Evolutionary conservation across 331 rosid species (phyloP), one percentile per base, ranked within the genome.

Genomic region (Acacia concinna): DNA sequence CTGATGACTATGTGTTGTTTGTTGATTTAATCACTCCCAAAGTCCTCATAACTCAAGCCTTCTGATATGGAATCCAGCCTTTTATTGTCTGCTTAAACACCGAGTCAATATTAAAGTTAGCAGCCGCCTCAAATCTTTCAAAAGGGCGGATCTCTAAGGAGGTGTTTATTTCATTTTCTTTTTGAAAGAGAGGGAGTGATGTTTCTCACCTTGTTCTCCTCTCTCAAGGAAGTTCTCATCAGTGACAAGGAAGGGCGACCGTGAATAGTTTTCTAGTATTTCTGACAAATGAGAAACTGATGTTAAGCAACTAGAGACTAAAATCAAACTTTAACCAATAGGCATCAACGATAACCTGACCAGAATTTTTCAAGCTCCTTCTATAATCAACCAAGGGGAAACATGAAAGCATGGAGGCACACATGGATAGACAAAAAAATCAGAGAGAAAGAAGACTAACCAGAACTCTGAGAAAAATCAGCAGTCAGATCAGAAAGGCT

Each of bases 401-500:
- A 27, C 74, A 70, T 15, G 35, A 7, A 63, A 8, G 76, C 77
- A 57, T 23, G 73, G 38, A 82, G 4, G 15, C 75, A 51, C 41
- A 78, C 32, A 60, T 21, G 63, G 38, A 63, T 77, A 62, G 68
- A 31, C 68, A 66, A 56, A 52, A 63, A 35, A 15, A 10, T 56
- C 63, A 54, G 27, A 40, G 38, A 80, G 83, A 64, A 65, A 82
- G 51, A 59, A 84, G 52, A n/a, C 90, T 77, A 60, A 95, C 98
- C 97, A 62, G 97, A 86, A 77, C 93, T 85, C 81, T 88, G 93
- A 71, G 98, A 90, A 74, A 95, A 91, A 80, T 88, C 91, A 17
- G 91, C 88, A 68, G 93, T 86, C 80, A 95, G 86, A 84, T 95
- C 97, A 0, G 97, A 91, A 82, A 92, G 88, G 84, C 98, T 94